phyloP scores from a whole-genome alignment of 1,284 basidiomycete genomes.

The Somion occarium region DNA sequence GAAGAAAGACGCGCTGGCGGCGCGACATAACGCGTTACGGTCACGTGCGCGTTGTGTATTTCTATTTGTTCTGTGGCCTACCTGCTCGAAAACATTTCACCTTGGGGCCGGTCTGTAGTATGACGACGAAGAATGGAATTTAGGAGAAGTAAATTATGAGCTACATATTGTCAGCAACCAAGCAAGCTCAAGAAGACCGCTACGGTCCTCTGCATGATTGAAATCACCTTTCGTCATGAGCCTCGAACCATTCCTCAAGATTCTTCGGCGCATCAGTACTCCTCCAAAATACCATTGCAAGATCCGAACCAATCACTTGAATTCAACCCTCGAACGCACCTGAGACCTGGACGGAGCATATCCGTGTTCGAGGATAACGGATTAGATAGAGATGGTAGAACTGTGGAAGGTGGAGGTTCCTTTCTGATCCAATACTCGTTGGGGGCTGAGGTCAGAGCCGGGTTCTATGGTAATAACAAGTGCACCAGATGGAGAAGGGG shows the following conservation, averaged over 20 bases:
- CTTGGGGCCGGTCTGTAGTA: no score
- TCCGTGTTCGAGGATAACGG: background rate
- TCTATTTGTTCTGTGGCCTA: slow-evolving; percentile 12
- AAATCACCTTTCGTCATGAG: background rate
- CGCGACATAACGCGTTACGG: slow-evolving; percentile 6
- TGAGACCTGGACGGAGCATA: background rate
- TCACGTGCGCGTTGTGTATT: slow-evolving; percentile 13
- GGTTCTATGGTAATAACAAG: background rate
- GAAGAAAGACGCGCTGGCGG: background rate
- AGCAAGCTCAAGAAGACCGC: no score
- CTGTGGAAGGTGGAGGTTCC: background rate
- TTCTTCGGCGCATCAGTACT: background rate
- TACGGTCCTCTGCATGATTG: no score
- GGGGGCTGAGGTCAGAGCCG: background rate
- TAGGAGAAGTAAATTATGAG: no score
- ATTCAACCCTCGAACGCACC: background rate
- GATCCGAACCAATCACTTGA: background rate
- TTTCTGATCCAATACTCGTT: background rate
- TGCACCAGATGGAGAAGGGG: no score
- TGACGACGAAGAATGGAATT: no score
- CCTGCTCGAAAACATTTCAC: no score
- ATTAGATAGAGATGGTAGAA: no score
- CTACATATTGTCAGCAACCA: no score
- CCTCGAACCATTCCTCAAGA: background rate
- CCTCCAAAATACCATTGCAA: background rate